These are phyloP conservation scores for Leishmania major DNA, from an alignment of 208 protist genomes.

Conservation along the genomic window DNA sequence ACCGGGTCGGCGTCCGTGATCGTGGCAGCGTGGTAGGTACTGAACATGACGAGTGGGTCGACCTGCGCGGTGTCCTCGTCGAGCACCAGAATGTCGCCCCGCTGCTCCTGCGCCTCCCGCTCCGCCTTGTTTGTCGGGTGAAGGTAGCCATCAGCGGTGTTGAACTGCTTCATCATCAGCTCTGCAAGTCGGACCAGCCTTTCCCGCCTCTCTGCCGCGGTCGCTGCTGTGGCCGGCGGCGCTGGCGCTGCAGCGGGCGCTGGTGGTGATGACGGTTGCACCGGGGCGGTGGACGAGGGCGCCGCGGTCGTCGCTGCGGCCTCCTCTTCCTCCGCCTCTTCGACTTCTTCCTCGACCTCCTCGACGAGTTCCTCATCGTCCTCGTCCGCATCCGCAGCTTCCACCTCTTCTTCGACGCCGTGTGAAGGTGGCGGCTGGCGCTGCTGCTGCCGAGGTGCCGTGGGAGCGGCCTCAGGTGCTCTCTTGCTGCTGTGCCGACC, in stretches of 20 bases:
- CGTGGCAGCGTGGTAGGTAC: constrained; percentile 53
- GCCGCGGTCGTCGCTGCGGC: constrained; percentile 6
- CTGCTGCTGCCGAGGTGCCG: constrained; percentile 2
- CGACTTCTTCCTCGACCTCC: constrained; percentile 43
- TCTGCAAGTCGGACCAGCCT: constrained; percentile 60
- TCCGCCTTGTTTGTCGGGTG: constrained; percentile 50
- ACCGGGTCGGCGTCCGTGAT: constrained; percentile 45
- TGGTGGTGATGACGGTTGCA: neutral
- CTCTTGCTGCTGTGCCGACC: neutral
- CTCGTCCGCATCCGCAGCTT: constrained; percentile 2
- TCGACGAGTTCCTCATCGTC: constrained; percentile 30
- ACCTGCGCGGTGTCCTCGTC: constrained; percentile 79
- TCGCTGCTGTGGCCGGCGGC: constrained; percentile 12
- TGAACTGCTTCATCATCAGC: constrained; percentile 85
- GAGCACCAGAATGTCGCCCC: constrained; percentile 58
- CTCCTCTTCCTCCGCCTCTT: constrained; percentile 35
- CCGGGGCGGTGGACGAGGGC: neutral
- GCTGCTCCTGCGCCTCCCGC: constrained; percentile 59
- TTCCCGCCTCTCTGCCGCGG: constrained; percentile 22
- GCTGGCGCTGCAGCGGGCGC: constrained; percentile 9
- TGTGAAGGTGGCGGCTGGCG: neutral
- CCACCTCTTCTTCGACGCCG: neutral
- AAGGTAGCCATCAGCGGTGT: constrained; percentile 83
- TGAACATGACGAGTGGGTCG: constrained; percentile 80
- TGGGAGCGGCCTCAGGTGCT: neutral